Percentiles rank a stretch among this genome's conserved stretches.
Conservation (phyloP, 441 rosid genomes). For the Erodium texanum region DNA sequence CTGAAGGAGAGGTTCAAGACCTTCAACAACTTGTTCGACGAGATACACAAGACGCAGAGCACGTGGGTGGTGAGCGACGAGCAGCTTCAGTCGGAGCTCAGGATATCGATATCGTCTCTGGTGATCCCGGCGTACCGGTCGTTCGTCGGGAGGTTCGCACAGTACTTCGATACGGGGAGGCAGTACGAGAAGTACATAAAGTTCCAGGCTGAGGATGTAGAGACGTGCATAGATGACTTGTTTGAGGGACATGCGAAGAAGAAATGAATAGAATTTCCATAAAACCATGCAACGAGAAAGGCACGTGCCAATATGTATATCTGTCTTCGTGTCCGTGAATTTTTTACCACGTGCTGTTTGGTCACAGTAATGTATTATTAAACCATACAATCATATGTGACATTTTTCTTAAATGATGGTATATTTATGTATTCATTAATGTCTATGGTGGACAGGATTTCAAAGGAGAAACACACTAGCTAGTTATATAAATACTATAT, state of each 20-base stretch:
- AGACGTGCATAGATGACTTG: constrained; percentile 58
- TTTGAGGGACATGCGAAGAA: constrained; percentile 60
- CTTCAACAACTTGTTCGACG: constrained; percentile 73
- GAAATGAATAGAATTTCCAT: not conserved
- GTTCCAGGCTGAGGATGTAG: constrained; percentile 77
- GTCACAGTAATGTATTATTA: too few species aligned
- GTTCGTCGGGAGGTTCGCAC: constrained; percentile 66
- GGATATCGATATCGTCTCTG: constrained; percentile 72
- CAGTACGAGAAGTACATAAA: constrained; percentile 85
- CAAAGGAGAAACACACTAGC: too few species aligned
- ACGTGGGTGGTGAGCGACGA: constrained; percentile 81
- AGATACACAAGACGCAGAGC: constrained; percentile 82
- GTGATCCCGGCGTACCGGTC: constrained; percentile 83
- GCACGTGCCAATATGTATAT: too few species aligned
- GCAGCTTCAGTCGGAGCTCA: constrained; percentile 83
- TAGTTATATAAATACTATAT: too few species aligned
- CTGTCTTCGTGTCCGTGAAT: too few species aligned
- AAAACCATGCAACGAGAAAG: too few species aligned
- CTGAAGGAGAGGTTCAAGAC: constrained; percentile 81
- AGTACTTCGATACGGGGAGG: constrained; percentile 64
- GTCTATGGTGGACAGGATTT: too few species aligned
- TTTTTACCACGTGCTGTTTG: too few species aligned
- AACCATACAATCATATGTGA: too few species aligned
- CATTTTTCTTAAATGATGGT: too few species aligned
- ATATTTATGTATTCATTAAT: too few species aligned